Evolutionary conservation across 2,329 filamentous ascomycete species (phyloP).

Genomic region (Eutypa lata): DNA sequence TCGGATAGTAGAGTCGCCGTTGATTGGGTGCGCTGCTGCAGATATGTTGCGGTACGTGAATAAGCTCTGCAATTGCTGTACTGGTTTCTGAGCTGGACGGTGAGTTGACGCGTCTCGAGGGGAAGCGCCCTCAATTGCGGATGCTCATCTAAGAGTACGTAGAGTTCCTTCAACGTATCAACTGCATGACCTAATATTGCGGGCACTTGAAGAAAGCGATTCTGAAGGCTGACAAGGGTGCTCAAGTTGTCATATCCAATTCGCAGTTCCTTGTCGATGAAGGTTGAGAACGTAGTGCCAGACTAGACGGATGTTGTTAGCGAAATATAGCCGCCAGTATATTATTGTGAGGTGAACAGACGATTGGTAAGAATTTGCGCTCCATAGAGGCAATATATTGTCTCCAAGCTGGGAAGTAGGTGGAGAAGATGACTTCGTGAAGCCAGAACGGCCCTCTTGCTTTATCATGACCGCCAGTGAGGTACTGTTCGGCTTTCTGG

Average conservation of each 20-base stretch:
- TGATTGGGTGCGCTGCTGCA: slow-evolving; percentile 21
- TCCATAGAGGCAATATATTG: slow-evolving; percentile 21
- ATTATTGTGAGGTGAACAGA: slow-evolving; percentile 6
- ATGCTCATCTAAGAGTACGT: slow-evolving; percentile 1
- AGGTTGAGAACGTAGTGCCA: slow-evolving; percentile 24
- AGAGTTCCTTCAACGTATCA: slow-evolving; percentile 18
- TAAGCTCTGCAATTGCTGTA: slow-evolving; percentile 13
- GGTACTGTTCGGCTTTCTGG: slow-evolving; percentile 6
- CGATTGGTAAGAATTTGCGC: slow-evolving; percentile 20
- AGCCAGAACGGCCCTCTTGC: slow-evolving; percentile 11
- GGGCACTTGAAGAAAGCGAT: slow-evolving; percentile 18
- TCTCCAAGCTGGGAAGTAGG: slow-evolving; percentile 23
- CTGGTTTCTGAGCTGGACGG: slow-evolving; percentile 8
- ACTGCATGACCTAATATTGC: slow-evolving; percentile 16
- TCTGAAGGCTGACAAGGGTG: slow-evolving; percentile 21
- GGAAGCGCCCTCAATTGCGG: neutral
- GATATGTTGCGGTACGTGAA: slow-evolving; percentile 17
- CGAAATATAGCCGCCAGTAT: neutral
- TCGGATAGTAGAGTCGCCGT: slow-evolving; percentile 24
- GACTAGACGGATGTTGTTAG: slow-evolving; percentile 11
- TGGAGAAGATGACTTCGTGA: slow-evolving; percentile 18
- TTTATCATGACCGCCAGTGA: slow-evolving; percentile 1
- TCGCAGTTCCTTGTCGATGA: slow-evolving; percentile 24
- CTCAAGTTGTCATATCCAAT: slow-evolving; percentile 25
- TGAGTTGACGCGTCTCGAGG: slow-evolving; percentile 1